Evolutionary conservation across 176 grass and related monocot genomes (phyloP).

Genomic region (Cenchrus purpureus): DNA sequence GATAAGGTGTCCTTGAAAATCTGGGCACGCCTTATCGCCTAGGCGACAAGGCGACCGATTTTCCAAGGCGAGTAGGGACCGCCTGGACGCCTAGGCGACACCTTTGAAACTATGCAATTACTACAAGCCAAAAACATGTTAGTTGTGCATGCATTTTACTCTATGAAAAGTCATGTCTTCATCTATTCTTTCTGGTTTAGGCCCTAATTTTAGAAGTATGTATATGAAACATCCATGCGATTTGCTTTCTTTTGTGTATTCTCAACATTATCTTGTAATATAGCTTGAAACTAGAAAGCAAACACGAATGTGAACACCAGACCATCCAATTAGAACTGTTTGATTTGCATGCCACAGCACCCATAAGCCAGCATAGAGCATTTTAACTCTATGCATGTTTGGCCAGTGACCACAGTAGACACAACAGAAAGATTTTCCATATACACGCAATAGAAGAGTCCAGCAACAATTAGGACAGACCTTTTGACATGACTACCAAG

Average conservation of each 20-base stretch:
- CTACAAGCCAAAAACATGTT: background rate
- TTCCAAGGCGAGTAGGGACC: too few species aligned
- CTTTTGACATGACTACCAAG: slow-evolving; percentile 99
- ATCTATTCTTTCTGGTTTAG: background rate
- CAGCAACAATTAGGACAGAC: slow-evolving; percentile 47
- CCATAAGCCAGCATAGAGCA: background rate
- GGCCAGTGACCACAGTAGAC: background rate
- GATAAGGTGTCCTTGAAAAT: too few species aligned
- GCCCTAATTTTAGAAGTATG: background rate
- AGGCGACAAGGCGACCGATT: too few species aligned
- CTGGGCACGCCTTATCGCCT: too few species aligned
- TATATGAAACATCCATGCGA: slow-evolving; percentile 11
- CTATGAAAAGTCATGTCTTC: background rate
- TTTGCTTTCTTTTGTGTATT: slow-evolving; percentile 12
- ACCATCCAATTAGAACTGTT: background rate
- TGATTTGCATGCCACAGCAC: background rate
- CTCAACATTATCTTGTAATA: background rate
- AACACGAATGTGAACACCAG: background rate
- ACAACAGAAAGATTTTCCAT: background rate
- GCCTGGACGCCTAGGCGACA: too few species aligned
- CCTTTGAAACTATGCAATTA: background rate
- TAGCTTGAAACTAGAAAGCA: slow-evolving; percentile 11
- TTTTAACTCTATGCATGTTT: background rate
- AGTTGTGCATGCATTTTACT: slow-evolving; percentile 17
- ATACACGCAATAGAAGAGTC: background rate